A percentile compares a stretch with the other conserved stretches of the same genome.
Conservation (phyloP, 1,139 yeast species). For the Protomyces lactucae-debilis region DNA sequence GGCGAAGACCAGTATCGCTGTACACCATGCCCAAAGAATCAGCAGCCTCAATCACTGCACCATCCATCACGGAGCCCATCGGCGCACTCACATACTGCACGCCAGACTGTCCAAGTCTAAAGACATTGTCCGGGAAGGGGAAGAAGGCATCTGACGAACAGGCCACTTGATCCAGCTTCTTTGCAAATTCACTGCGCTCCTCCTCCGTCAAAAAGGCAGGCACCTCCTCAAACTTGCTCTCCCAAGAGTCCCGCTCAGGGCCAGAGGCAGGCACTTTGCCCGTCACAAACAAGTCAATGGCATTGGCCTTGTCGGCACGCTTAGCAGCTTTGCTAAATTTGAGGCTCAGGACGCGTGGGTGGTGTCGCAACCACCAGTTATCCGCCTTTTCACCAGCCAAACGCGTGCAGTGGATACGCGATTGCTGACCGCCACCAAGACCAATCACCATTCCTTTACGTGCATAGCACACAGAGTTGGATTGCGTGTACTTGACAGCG, state of each 20-base stretch:
- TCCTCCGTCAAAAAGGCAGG: conserved; percentile 77
- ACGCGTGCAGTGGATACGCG: conserved; percentile 98
- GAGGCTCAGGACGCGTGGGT: conserved; percentile 84
- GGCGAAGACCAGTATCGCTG: conserved; percentile 91
- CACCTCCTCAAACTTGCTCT: conserved; percentile 73
- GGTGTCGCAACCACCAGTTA: conserved; percentile 99
- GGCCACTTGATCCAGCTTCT: conserved; percentile 75
- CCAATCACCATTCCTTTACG: conserved; percentile 99
- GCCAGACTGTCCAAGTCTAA: conserved; percentile 94
- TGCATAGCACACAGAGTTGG: conserved; percentile 96
- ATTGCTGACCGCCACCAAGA: conserved; percentile 98
- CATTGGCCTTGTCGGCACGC: conserved; percentile 98
- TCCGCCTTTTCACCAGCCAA: conserved; percentile 99
- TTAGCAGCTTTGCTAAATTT: conserved; percentile 98
- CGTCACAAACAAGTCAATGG: conserved; percentile 88
- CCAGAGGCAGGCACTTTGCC: conserved; percentile 85
- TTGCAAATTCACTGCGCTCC: conserved; percentile 85
- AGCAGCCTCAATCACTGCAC: conserved; percentile 93
- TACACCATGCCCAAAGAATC: conserved; percentile 81
- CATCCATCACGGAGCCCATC: conserved; percentile 95
- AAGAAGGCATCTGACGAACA: conserved; percentile 96
- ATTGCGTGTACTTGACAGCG: conserved; percentile 94
- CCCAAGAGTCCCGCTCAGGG: conserved; percentile 90
- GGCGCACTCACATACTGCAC: conserved; percentile 96
- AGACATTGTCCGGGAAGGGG: conserved; percentile 99